Base-by-base conservation (phyloP, 1,139 yeast genomes). In the Hanseniaspora gamundiae region DNA sequence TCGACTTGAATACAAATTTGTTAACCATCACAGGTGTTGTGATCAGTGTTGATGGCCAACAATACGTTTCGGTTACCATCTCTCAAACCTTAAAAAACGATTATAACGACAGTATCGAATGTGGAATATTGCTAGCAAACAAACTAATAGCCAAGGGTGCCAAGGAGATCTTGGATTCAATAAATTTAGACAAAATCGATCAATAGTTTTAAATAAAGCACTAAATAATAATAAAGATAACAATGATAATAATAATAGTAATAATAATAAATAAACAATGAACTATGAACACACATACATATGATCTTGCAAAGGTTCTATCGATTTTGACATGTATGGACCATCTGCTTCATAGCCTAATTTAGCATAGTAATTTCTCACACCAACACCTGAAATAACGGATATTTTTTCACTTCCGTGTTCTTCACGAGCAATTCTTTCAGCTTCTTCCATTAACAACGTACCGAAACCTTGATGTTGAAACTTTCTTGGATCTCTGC, bases 381-480 rank as follows among this genome's bases (percentile, higher is more conserved):
- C 99, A 51, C 99, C 99, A 36, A 91, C 97, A 51, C 99, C 99
- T 35, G 94, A 80, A 54, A 91, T 91, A 45, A 91, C 98, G 61
- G 94, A 79, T 33, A 91, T 81, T 67, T 93, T 93, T 45, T 73
- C 70, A 11, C 94, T 81, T 0, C 96, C 95, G 61, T 91, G 99
- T 61, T 91, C 99, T 58, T 88, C 95, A 45, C 78, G 73, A 1
- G 99, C 94, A 47, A 91, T 91, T 53, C 96, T 73, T 55, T 87
- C 97, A 2, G 98, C 98, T 63, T 91, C 98, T 64, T 93, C 98
- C 98, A 91, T 91, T 46, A 91, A 67, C 55, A 91, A 70, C 2
- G 98, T 88, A 49, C 99, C 99, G 60, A 91, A 91, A 17, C 99
- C 99, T 71, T 93, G 98, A 69, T 91, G 99, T 68, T 91, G 99